Conservation (phyloP, 305 asterid species). For the Stenogyne calaminthoides region DNA sequence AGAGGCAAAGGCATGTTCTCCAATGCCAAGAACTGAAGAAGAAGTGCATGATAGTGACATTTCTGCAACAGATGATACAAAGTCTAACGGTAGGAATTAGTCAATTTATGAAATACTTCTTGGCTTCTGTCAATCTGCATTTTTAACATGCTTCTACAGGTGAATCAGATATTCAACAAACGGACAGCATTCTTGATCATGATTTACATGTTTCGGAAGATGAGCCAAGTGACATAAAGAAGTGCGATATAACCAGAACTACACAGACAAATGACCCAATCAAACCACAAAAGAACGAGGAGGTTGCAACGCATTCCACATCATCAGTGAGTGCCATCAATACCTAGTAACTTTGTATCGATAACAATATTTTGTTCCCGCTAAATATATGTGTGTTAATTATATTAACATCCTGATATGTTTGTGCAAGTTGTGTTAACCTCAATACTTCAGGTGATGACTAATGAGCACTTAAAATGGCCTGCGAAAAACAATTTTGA, state of each 20-base stretch:
- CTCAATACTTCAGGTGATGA: too few species aligned
- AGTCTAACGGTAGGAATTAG: constrained; percentile 39
- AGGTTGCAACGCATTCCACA: constrained; percentile 26
- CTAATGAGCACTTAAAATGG: too few species aligned
- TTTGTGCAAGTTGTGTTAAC: too few species aligned
- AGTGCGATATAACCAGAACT: constrained; percentile 19
- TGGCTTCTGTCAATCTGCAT: constrained; percentile 5
- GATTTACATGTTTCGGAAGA: constrained; percentile 22
- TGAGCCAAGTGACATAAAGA: constrained; percentile 23
- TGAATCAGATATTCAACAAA: constrained; percentile 25
- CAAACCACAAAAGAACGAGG: constrained; percentile 34
- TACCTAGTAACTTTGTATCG: not conserved
- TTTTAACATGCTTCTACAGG: constrained; percentile 42
- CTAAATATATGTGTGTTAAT: too few species aligned
- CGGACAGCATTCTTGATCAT: constrained; percentile 10
- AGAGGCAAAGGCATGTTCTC: constrained; percentile 20
- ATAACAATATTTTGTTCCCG: too few species aligned
- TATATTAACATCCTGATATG: too few species aligned
- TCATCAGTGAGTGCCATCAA: constrained; percentile 38
- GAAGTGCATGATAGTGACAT: not conserved
- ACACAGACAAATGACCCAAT: constrained; percentile 12
- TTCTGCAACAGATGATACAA: constrained; percentile 22
- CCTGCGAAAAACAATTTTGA: too few species aligned
- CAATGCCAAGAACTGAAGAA: constrained; percentile 24
- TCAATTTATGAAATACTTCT: constrained; percentile 17